These are phyloP conservation scores for Phytophthora pinifolia DNA, from an alignment of 352 stramenopile genomes.

Conservation along the genomic window DNA sequence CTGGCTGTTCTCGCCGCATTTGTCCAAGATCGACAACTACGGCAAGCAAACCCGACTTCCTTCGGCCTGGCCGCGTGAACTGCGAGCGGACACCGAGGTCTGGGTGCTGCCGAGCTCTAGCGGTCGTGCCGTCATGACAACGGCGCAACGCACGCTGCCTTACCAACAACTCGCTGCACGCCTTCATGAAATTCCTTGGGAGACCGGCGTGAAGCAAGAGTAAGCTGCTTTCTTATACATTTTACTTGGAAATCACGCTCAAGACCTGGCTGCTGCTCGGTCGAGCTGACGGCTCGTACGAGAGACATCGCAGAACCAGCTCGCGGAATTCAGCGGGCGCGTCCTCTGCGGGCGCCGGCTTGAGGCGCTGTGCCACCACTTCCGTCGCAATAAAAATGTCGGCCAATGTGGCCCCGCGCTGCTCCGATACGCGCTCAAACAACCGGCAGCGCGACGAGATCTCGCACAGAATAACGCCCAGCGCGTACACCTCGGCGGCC, in stretches of 20 bases:
- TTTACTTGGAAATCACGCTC: slow-evolving; percentile 33
- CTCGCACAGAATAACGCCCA: slow-evolving; percentile 77
- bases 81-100: slow-evolving; percentile 58
- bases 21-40: slow-evolving; percentile 66
- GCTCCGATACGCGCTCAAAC: slow-evolving; percentile 45
- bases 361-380: slow-evolving; percentile 41
- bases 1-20: slow-evolving; percentile 72
- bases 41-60: slow-evolving; percentile 61
- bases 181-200: slow-evolving; percentile 63
- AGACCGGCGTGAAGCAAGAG: slow-evolving; percentile 22
- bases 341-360: slow-evolving; percentile 44
- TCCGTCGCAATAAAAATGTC: slow-evolving; percentile 68
- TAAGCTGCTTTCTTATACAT: slow-evolving; percentile 21
- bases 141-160: slow-evolving; percentile 58
- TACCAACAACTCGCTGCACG: slow-evolving; percentile 71
- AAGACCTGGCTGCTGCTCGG: slow-evolving; percentile 45
- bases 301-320: slow-evolving; percentile 43
- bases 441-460: slow-evolving; percentile 48
- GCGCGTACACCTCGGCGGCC: slow-evolving; percentile 64
- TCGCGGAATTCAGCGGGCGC: slow-evolving; percentile 45
- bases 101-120: slow-evolving; percentile 86
- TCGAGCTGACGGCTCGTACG: slow-evolving; percentile 51
- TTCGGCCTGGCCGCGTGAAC: slow-evolving; percentile 67
- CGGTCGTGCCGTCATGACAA: slow-evolving; percentile 82
- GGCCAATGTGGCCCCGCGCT: slow-evolving; percentile 52